phyloP scores from a whole-genome alignment of 768 basidiomycete genomes.

The Suillus sp. region DNA sequence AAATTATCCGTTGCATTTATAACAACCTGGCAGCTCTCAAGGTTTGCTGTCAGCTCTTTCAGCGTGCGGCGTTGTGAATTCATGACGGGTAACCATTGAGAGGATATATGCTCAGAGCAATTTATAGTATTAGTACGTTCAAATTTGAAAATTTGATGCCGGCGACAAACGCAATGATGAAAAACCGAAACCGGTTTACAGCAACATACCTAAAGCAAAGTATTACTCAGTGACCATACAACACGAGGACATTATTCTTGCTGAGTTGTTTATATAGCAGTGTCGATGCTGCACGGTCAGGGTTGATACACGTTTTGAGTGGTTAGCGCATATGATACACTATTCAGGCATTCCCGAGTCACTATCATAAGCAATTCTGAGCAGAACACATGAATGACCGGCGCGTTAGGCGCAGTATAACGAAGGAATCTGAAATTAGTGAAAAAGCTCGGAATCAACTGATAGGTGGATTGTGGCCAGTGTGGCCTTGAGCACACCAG shows the following conservation, averaged over 20 bases:
- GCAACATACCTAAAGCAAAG: not conserved
- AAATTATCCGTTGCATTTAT: not conserved
- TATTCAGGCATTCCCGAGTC: not conserved
- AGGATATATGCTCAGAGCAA: not conserved
- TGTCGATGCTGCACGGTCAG: not conserved
- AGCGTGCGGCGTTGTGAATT: not conserved
- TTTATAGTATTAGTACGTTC: not conserved
- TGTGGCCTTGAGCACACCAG: not conserved
- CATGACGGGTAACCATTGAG: not conserved
- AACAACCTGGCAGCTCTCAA: not conserved
- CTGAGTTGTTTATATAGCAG: not conserved
- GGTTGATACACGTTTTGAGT: constrained; percentile 2
- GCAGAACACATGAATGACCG: not conserved
- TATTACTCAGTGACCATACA: not conserved
- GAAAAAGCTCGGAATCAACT: not conserved
- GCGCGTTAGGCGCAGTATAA: not conserved
- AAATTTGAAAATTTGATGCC: too few relatives aligned
- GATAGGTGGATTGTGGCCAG: not conserved
- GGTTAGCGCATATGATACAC: not conserved
- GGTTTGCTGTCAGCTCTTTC: not conserved
- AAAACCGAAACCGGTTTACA: not conserved
- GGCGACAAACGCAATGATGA: not conserved
- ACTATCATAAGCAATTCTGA: not conserved
- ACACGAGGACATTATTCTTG: not conserved
- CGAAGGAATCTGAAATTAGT: not conserved